These are phyloP conservation scores for Talaromyces adpressus DNA, from an alignment of 495 filamentous ascomycete genomes.

Conservation along the genomic window DNA sequence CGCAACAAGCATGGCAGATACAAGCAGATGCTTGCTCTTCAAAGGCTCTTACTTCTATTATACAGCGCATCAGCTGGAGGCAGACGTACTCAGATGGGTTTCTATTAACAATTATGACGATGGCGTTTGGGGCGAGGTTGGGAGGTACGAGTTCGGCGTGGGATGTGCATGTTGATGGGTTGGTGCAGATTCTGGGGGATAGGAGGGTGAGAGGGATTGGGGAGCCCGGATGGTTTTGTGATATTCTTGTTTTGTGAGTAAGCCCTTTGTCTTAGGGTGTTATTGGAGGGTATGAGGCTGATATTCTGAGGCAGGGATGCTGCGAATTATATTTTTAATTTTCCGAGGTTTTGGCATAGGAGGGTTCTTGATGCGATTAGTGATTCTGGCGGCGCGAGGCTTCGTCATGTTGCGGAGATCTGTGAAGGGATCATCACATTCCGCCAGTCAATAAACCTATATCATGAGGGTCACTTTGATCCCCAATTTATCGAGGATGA, in stretches of 20 bases:
- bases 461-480: background rate
- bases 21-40: background rate
- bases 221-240: slow-evolving; percentile 7
- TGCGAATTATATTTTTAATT: background rate
- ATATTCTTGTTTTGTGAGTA: background rate
- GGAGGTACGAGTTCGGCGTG: slow-evolving; percentile 12
- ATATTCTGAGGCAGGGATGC: background rate
- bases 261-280: background rate
- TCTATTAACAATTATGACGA: slow-evolving; percentile 17
- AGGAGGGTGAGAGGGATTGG: slow-evolving; percentile 9
- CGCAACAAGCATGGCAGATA: slow-evolving; percentile 8
- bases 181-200: slow-evolving; percentile 16
- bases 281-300: background rate
- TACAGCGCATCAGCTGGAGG: slow-evolving; percentile 10
- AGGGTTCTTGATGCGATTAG: slow-evolving; percentile 3
- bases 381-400: background rate
- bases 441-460: slow-evolving; percentile 1
- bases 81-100: slow-evolving; percentile 15
- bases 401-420: slow-evolving; percentile 6
- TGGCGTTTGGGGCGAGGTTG: slow-evolving; percentile 20
- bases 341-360: background rate
- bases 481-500: background rate
- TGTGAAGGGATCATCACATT: slow-evolving; percentile 9
- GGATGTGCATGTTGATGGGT: slow-evolving; percentile 21
- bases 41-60: background rate